Evolutionary conservation across 306 rosid genomes (phyloP).

Genomic region (barrel medic (Medicago truncatula)): DNA sequence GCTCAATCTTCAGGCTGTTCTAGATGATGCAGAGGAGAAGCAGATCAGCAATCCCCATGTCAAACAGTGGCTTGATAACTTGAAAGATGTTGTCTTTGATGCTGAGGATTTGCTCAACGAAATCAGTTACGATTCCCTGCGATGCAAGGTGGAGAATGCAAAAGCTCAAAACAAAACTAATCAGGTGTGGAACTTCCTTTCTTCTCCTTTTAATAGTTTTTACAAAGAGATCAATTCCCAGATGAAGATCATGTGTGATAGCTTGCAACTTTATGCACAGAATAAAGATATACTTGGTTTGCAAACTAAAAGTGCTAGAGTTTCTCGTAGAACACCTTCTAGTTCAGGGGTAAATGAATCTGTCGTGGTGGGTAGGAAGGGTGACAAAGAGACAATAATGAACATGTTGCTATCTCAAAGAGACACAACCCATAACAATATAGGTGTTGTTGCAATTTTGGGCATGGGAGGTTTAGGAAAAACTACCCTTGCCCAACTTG

Average conservation of each 20-base stretch:
- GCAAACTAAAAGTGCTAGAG: neutral
- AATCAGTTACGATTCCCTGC: neutral
- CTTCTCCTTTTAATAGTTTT: neutral
- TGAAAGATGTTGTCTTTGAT: neutral
- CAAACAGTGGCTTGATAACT: neutral
- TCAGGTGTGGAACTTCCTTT: neutral
- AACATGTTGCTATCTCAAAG: neutral
- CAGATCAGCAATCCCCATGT: neutral
- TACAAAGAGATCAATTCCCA: neutral
- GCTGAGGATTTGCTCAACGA: neutral
- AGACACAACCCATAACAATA: neutral
- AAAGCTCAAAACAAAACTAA: neutral
- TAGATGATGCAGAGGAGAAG: neutral
- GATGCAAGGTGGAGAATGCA: neutral
- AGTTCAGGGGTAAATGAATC: neutral
- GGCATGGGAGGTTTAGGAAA: no score
- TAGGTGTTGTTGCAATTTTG: neutral
- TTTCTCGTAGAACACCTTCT: neutral
- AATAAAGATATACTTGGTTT: neutral
- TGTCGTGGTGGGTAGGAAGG: neutral
- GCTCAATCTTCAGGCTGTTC: neutral
- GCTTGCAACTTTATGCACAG: neutral
- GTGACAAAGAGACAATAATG: neutral
- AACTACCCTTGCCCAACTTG: no score
- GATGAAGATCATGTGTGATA: neutral